Evolutionary conservation across 169 alveolate genomes (phyloP), one percentile per base, ranked within the genome.

Genomic region (Plasmodium inui): DNA sequence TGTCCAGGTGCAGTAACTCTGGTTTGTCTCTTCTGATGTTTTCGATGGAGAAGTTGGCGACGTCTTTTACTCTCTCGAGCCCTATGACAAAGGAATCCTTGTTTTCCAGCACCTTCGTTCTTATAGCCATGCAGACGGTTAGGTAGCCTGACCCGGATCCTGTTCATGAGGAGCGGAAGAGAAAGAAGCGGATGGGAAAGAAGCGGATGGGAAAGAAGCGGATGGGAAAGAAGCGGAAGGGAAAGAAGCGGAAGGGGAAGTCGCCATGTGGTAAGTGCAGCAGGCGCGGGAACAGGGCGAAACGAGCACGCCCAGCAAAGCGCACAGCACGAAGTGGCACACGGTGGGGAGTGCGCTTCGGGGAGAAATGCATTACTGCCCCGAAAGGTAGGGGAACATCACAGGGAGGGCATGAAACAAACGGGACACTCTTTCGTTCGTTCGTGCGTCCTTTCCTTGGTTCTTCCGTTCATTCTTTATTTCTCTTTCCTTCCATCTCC

Each of bases 91-190:
- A 90, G 19, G 95, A 90, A 37, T 90, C 61, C 22, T 90, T 90
- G 74, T 90, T 90, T 53, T 90, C 84, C 8, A 90, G 57, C 3
- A 90, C 95, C 19, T 90, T 81, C n/a, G 78, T 80, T 8, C 91
- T 70, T 39, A 90, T 82, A 4, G 95, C 95, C 95, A 90, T 90
- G 55, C 95, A 90, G 14, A 90, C 95, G 5, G 95, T 90, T 32
- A 90, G 26, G 57, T 90, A 90, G 28, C 95, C 95, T 4, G 95
- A 90, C 3, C 95, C 95, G 17, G 95, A 90, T 0, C 95, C 95
- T 90, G 50, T 67, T 26, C 71, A 41, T 61, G 26, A 22, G 32
- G 74, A 26, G 74, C 2, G 26, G 14, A 19, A 3, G 28, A 7
- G 30, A 26, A 9, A 61, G 32, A 19, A 61, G 6, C 1, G 28